Evolutionary conservation across 176 grass and related monocot genomes (phyloP), one percentile per base, ranked within the genome.

Genomic region (Alloteropsis semialata): DNA sequence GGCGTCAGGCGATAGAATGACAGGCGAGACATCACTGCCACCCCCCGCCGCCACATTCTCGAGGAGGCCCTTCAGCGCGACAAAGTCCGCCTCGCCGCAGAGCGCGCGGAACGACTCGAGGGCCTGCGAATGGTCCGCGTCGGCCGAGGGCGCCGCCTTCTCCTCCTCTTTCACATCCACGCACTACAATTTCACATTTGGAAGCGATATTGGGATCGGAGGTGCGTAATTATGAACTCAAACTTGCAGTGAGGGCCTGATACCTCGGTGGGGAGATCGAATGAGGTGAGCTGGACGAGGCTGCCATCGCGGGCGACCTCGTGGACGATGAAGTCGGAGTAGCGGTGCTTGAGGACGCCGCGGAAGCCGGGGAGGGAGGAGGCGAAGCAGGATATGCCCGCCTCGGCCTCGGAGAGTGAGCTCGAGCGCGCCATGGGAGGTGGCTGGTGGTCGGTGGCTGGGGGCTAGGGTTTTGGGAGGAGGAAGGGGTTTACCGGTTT

Each of bases 331-430:
- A 96, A 98, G 67, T 98, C 96, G 6, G 96, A 86, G 50, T 92
- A 98, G 76, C 93, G 94, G 10, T 95, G 96, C 89, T 98, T 98
- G 79, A 98, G 79, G 50, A 98, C 89, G 72, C 89, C 96, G 29
- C 82, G 85, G 89, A 98, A 95, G 17, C 93, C 96, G 7, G 89
- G 83, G 45, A 95, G 80, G 72, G 93, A 87, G 85, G 93, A 93
- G 85, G 92, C 69, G 80, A 66, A 98, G 93, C 96, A 95, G 84
- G 89, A 59, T 62, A 98, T 98, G 36, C 96, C 96, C 36, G 85
- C 92, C 75, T 93, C 93, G 32, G 85, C 55, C 75, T 98, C 96
- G 54, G 92, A 82, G 41, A 98, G 82, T 74, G 96, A 79, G 84
- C 77, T 98, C 84, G 86, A 82, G 83, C 78, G 87, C 82, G 89